These are phyloP conservation scores for Clavariopsis aquatica DNA, from an alignment of 495 filamentous ascomycete species.

Conservation along the genomic window DNA sequence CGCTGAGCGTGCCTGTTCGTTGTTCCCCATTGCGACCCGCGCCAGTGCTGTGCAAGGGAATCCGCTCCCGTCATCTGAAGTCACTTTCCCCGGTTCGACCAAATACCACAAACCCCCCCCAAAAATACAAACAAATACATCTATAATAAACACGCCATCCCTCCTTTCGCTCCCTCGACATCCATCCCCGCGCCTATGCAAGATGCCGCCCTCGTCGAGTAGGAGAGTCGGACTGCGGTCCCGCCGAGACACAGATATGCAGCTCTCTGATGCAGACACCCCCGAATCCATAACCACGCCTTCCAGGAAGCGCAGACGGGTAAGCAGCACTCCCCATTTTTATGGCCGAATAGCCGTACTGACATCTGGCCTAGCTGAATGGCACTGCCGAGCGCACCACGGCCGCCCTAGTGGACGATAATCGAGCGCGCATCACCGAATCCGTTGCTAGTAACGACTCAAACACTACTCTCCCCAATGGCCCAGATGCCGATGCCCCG, in stretches of 20 bases:
- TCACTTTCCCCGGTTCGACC: background rate
- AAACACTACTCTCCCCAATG: constrained; percentile 33
- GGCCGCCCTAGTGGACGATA: constrained; percentile 14
- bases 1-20: background rate
- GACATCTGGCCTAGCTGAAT: constrained; percentile 28
- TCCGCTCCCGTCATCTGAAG: background rate
- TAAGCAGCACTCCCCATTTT: constrained; percentile 8
- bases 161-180: background rate
- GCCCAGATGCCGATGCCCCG: constrained; percentile 24
- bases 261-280: constrained; percentile 44
- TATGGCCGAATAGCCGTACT: background rate
- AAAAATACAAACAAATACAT: constrained; percentile 1
- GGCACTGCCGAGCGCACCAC: constrained; percentile 28
- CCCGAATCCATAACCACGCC: constrained; percentile 47
- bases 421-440: constrained; percentile 34
- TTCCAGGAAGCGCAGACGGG: constrained; percentile 42
- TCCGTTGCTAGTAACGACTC: constrained; percentile 36
- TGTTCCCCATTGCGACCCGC: background rate
- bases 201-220: constrained; percentile 37
- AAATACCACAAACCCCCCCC: background rate
- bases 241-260: constrained; percentile 34
- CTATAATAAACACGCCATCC: background rate
- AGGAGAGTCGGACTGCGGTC: constrained; percentile 28
- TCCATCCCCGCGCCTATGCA: constrained; percentile 19
- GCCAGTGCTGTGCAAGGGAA: background rate